phyloP scores from a whole-genome alignment of 768 basidiomycete genomes.

The Boletus subcaerulescens region DNA sequence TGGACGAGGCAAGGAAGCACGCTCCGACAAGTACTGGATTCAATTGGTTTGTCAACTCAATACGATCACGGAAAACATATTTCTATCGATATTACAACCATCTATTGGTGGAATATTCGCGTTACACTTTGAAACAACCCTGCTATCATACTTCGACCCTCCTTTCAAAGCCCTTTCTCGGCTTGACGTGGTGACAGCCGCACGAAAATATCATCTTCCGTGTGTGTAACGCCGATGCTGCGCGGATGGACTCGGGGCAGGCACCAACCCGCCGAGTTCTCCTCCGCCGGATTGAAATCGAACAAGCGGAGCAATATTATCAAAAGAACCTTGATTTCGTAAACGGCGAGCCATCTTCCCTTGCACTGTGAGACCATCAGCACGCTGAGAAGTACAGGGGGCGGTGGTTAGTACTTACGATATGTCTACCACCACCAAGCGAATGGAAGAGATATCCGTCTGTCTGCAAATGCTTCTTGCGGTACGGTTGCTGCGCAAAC shows the following conservation, averaged over 20 bases:
- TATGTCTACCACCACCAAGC: slow-evolving; percentile 17
- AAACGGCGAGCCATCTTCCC: slow-evolving; percentile 23
- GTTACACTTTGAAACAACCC: no score
- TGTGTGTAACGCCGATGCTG: slow-evolving; percentile 15
- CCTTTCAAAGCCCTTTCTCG: not conserved
- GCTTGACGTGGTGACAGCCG: slow-evolving; percentile 2
- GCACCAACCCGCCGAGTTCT: slow-evolving; percentile 1
- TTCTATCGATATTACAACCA: not conserved
- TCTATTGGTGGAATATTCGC: not conserved
- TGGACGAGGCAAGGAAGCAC: no score
- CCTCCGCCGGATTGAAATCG: slow-evolving; percentile 3
- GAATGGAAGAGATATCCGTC: slow-evolving; percentile 12
- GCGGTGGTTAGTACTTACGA: slow-evolving; percentile 6
- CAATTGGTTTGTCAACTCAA: not conserved
- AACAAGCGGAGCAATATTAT: slow-evolving; percentile 18
- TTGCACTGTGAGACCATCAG: slow-evolving; percentile 14
- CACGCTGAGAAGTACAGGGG: not conserved
- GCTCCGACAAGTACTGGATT: no score
- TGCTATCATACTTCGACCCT: no score
- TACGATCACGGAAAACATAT: not conserved
- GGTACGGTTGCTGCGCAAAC: not conserved
- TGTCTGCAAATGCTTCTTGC: slow-evolving; percentile 11
- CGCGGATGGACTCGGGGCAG: slow-evolving; percentile 10
- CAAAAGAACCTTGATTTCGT: slow-evolving; percentile 18
- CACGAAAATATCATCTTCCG: slow-evolving; percentile 17